phyloP scores from a whole-genome alignment of 352 stramenopile species.

The Phytophthora fragariaefolia region DNA sequence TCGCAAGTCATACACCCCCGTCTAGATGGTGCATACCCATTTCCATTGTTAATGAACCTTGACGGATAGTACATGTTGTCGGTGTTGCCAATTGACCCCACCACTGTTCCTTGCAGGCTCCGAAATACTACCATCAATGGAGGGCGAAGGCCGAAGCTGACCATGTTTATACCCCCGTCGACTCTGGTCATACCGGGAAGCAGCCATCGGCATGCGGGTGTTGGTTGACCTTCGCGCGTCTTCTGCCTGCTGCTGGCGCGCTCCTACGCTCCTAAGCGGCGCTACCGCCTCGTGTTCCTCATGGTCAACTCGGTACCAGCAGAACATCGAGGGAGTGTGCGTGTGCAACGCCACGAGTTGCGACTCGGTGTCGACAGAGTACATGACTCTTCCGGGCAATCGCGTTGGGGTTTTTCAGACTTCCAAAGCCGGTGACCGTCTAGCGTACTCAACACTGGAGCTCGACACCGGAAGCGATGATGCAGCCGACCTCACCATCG shows the following conservation, averaged over 20 bases:
- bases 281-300: conserved; percentile 23
- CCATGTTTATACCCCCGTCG: background rate
- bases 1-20: no score
- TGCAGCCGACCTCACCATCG: conserved; percentile 34
- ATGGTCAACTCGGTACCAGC: conserved; percentile 51
- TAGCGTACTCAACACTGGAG: conserved; percentile 40
- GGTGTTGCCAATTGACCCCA: no score
- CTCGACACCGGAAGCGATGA: conserved; percentile 17
- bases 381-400: conserved; percentile 31
- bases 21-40: no score
- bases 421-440: conserved; percentile 52
- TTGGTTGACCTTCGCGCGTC: background rate
- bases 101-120: no score
- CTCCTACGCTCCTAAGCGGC: background rate
- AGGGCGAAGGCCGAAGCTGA: no score
- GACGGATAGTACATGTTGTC: no score
- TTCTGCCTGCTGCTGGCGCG: conserved; percentile 3
- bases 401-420: conserved; percentile 57
- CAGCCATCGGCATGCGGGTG: no score
- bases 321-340: conserved; percentile 52
- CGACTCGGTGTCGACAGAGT: conserved; percentile 41
- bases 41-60: no score
- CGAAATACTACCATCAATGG: no score
- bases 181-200: no score
- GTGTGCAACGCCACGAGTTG: conserved; percentile 53